These are phyloP conservation scores for Paracorniculantispora psalliotae DNA, from an alignment of 2,329 filamentous ascomycete species.

Conservation along the genomic window DNA sequence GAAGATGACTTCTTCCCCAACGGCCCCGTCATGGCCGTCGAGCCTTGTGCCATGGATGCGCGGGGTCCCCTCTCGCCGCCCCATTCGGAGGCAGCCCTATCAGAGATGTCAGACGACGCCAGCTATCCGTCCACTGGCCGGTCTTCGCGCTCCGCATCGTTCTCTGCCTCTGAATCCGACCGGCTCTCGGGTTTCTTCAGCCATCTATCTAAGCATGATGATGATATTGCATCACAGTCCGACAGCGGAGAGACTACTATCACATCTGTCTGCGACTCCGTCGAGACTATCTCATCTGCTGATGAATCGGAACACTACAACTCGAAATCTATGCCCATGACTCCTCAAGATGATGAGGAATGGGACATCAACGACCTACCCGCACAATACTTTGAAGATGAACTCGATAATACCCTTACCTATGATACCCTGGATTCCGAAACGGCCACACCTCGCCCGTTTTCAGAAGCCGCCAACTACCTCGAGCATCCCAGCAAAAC, in stretches of 20 bases:
- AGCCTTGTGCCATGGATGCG: constrained; percentile 32
- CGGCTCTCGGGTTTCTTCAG: constrained; percentile 27
- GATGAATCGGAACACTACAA: constrained; percentile 25
- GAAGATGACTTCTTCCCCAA: constrained; percentile 32
- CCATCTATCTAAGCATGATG: constrained; percentile 28
- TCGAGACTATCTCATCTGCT: constrained; percentile 33
- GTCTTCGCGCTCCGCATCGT: constrained; percentile 46
- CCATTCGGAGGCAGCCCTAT: constrained; percentile 46
- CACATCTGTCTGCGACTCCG: constrained; percentile 42
- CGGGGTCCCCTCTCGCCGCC: constrained; percentile 34
- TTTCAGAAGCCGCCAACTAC: constrained; percentile 30
- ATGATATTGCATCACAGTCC: constrained; percentile 42
- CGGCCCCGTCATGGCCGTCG: constrained; percentile 38
- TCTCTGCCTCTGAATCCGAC: constrained; percentile 45
- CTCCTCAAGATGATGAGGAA: constrained; percentile 24
- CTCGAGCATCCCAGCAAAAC: constrained; percentile 33
- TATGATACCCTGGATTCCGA: constrained; percentile 36
- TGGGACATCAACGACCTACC: constrained; percentile 33
- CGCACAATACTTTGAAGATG: constrained; percentile 36
- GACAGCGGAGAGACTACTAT: constrained; percentile 40
- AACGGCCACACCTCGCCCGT: constrained; percentile 40
- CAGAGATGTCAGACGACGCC: constrained; percentile 33
- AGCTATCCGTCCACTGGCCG: constrained; percentile 28
- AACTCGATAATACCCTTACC: constrained; percentile 28
- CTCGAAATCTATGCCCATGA: constrained; percentile 16